Conservation (phyloP, 768 basidiomycete genomes). For the Hypsizygus marmoreus region DNA sequence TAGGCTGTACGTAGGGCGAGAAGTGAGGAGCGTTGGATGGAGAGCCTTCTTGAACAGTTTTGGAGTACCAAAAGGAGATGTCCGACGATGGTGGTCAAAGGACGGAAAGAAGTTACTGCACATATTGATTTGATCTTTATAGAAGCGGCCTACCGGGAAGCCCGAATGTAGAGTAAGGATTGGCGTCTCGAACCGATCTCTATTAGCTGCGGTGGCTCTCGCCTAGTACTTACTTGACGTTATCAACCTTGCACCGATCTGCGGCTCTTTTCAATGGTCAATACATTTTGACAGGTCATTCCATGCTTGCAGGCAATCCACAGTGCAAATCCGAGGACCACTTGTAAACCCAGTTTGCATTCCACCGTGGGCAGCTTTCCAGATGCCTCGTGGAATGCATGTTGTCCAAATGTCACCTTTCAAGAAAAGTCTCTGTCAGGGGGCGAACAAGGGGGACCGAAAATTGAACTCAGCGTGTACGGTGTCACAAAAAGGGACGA, state of each 20-base stretch:
- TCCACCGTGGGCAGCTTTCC: constrained; percentile 5
- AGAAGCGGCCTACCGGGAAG: constrained; percentile 24
- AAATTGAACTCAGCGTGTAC: constrained; percentile 3
- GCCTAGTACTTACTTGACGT: constrained; percentile 17
- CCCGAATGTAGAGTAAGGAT: constrained; percentile 27
- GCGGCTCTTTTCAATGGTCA: constrained; percentile 21
- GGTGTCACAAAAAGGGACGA: constrained; percentile 1
- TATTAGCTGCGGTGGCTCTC: constrained; percentile 12
- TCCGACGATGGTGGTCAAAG: constrained; percentile 13
- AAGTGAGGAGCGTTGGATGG: constrained; percentile 5
- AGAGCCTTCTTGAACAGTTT: constrained; percentile 21
- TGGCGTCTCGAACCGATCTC: constrained; percentile 26
- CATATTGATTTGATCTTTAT: constrained; percentile 20
- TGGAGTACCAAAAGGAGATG: constrained; percentile 18
- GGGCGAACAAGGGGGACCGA: constrained; percentile 1
- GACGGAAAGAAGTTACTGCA: constrained; percentile 16
- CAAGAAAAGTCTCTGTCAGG: neutral
- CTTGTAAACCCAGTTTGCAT: neutral
- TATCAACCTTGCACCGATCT: constrained; percentile 26
- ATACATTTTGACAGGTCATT: constrained; percentile 9
- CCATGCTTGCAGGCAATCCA: constrained; percentile 11
- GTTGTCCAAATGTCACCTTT: constrained; percentile 7
- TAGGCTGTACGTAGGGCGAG: constrained; percentile 9
- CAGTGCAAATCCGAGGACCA: constrained; percentile 25
- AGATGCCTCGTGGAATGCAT: constrained; percentile 13